Evolutionary conservation across 2,329 filamentous ascomycete species (phyloP).

Genomic region (Clonostachys rhizophaga): DNA sequence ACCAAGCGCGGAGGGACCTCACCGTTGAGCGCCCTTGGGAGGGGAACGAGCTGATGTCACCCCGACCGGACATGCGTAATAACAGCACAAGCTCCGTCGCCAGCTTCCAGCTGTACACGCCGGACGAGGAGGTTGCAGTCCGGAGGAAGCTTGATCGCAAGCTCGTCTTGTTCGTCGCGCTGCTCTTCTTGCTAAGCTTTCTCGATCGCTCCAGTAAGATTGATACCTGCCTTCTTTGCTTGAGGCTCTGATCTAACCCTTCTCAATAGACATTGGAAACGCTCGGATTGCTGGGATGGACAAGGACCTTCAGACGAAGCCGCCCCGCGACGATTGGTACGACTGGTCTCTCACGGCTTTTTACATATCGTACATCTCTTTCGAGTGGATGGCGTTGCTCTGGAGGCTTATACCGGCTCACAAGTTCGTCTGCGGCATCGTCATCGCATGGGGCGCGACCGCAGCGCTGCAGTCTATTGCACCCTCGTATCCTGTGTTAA

Average conservation of each 20-base stretch:
- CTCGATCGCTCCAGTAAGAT: conserved; percentile 76
- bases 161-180: conserved; percentile 74
- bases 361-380: conserved; percentile 58
- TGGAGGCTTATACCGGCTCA: conserved; percentile 58
- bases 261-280: conserved; percentile 52
- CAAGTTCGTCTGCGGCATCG: conserved; percentile 54
- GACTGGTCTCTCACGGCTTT: conserved; percentile 58
- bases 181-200: conserved; percentile 82
- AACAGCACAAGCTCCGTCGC: conserved; percentile 18
- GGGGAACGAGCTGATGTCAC: background rate
- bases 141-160: conserved; percentile 71
- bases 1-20: background rate
- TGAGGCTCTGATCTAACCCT: background rate
- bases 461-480: conserved; percentile 69
- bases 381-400: conserved; percentile 62
- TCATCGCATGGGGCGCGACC: conserved; percentile 73
- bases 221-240: background rate
- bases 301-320: conserved; percentile 48
- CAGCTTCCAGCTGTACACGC: conserved; percentile 38
- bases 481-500: conserved; percentile 56
- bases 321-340: conserved; percentile 43
- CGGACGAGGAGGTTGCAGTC: conserved; percentile 68
- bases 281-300: conserved; percentile 62
- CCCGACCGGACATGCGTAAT: background rate
- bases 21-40: background rate